A percentile compares a stretch with the other conserved stretches of the same genome.
Conservation (phyloP, 257 asterid species). For the Solanum chiquidenum region DNA sequence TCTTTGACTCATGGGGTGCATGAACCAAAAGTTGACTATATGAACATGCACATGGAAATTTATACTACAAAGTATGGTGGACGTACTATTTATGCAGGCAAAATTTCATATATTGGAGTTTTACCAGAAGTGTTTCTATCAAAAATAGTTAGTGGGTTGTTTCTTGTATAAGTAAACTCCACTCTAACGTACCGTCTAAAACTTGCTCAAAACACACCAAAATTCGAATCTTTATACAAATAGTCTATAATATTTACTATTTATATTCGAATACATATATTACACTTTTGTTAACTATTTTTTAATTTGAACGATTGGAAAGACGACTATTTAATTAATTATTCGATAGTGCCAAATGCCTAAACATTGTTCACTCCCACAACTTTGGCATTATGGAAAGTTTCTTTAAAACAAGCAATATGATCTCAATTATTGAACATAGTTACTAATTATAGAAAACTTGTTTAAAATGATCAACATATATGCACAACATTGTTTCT, state of each 20-base stretch:
- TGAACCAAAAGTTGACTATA: neutral
- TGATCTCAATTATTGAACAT: neutral
- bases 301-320: neutral
- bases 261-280: neutral
- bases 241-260: neutral
- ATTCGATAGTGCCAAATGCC: neutral
- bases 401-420: neutral
- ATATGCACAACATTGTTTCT: neutral
- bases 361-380: neutral
- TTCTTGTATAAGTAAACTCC: neutral
- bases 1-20: neutral
- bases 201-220: neutral
- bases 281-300: neutral
- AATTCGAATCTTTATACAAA: neutral
- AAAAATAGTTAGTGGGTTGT: neutral
- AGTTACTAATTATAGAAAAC: neutral
- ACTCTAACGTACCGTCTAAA: neutral
- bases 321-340: neutral
- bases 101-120: neutral
- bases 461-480: neutral
- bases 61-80: neutral
- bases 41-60: neutral
- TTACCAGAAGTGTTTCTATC: slow-evolving; percentile 12
- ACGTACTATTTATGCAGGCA: neutral
- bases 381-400: neutral